These are phyloP conservation scores for Pisolithus tinctorius DNA, from an alignment of 768 basidiomycete genomes.

Conservation along the genomic window DNA sequence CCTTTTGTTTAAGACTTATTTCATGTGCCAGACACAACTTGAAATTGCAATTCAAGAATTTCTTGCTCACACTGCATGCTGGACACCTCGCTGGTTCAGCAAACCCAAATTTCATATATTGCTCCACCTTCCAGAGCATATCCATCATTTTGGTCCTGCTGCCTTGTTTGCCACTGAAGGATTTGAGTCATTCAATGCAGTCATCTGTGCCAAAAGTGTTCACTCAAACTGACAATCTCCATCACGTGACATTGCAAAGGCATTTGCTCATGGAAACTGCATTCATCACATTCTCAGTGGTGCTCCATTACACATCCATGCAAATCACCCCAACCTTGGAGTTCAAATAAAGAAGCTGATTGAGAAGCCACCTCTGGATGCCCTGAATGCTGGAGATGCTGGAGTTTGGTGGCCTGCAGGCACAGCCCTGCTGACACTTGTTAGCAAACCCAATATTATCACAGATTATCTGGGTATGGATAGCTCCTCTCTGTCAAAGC, in stretches of 20 bases:
- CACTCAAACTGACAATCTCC: constrained; percentile 31
- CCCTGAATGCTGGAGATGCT: too few species aligned
- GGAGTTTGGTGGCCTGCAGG: neutral
- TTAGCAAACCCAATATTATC: neutral
- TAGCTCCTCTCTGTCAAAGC: neutral
- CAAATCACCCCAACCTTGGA: too few species aligned
- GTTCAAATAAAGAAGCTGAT: too few species aligned
- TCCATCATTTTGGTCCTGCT: constrained; percentile 22
- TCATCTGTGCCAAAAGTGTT: constrained; percentile 27
- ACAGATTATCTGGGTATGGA: neutral
- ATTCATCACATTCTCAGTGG: constrained; percentile 20
- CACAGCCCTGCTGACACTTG: neutral
- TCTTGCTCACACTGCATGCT: constrained; percentile 23
- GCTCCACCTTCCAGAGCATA: constrained; percentile 27
- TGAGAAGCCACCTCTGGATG: too few species aligned
- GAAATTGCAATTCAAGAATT: constrained; percentile 31
- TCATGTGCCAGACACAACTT: constrained; percentile 5
- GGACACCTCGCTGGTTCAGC: constrained; percentile 30
- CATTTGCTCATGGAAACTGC: constrained; percentile 19
- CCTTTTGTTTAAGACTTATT: too few species aligned
- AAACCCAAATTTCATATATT: constrained; percentile 41
- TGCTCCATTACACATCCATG: constrained; percentile 1
- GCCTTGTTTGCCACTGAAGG: constrained; percentile 37
- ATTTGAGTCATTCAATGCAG: constrained; percentile 36
- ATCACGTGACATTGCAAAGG: constrained; percentile 23